phyloP scores from a whole-genome alignment of 2,329 filamentous ascomycete species.

The Nemania serpens region DNA sequence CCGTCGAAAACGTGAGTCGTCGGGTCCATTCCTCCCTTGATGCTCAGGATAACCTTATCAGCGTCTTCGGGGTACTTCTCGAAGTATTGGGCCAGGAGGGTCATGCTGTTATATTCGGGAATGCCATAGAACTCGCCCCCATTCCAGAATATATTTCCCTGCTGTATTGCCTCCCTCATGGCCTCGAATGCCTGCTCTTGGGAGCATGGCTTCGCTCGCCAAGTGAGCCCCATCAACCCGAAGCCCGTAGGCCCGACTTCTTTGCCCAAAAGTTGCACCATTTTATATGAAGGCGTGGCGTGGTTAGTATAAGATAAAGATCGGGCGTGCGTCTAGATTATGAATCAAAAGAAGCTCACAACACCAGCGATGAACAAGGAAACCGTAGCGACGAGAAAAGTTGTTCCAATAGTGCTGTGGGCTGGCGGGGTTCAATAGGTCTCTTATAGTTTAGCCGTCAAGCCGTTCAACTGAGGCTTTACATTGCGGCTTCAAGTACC shows the following conservation, averaged over 20 bases:
- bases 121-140: conserved; percentile 61
- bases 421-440: not conserved
- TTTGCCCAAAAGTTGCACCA: conserved; percentile 37
- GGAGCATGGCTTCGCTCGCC: conserved; percentile 37
- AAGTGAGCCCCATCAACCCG: conserved; percentile 42
- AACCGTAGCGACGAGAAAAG: not conserved
- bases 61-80: conserved; percentile 61
- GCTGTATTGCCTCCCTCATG: conserved; percentile 51
- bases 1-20: conserved; percentile 47
- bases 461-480: not conserved
- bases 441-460: conserved; percentile 23
- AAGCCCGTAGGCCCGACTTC: conserved; percentile 36
- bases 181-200: conserved; percentile 51
- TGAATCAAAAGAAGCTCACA: not conserved
- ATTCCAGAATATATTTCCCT: conserved; percentile 54
- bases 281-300: conserved; percentile 19
- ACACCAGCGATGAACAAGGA: not conserved
- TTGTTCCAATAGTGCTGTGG: not conserved
- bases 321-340: not conserved
- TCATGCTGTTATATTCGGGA: conserved; percentile 55
- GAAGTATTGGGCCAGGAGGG: conserved; percentile 60
- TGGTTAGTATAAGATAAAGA: not conserved
- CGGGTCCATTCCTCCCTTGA: conserved; percentile 57
- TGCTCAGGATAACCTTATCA: conserved; percentile 57
- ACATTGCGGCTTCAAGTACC: too few relatives aligned